A percentile compares a stretch with the other conserved stretches of the same genome.
Conservation (phyloP, 495 filamentous ascomycete genomes). For the Bathelium albidoporum region DNA sequence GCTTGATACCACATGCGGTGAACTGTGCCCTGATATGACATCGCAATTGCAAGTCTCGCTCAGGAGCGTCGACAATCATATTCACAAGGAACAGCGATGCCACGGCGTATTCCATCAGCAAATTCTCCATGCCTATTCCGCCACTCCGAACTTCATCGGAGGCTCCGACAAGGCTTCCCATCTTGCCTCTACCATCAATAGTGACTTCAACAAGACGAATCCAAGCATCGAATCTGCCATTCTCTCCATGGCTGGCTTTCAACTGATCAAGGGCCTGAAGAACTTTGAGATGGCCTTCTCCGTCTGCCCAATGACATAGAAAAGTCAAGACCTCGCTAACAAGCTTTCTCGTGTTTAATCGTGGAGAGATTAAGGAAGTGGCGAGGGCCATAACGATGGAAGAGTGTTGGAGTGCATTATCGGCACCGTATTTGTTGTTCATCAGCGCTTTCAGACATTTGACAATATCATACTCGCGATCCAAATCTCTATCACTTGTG, state of each 20-base stretch:
- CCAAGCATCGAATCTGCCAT: conserved; percentile 95
- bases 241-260: conserved; percentile 82
- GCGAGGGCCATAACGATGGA: conserved; percentile 81
- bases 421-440: conserved; percentile 98
- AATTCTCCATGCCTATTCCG: conserved; percentile 97
- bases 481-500: conserved; percentile 76
- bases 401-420: conserved; percentile 88
- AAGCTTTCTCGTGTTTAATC: conserved; percentile 84
- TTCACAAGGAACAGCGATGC: conserved; percentile 92
- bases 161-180: conserved; percentile 93
- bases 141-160: conserved; percentile 95
- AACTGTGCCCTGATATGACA: conserved; percentile 95
- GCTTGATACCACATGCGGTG: conserved; percentile 88
- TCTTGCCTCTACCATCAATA: conserved; percentile 92
- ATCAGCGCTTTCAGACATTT: conserved; percentile 95
- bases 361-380: conserved; percentile 76
- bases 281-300: conserved; percentile 90
- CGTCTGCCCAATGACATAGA: conserved; percentile 89
- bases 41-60: conserved; percentile 78
- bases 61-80: conserved; percentile 87
- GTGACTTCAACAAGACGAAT: conserved; percentile 98
- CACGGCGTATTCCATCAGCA: conserved; percentile 97
- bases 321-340: conserved; percentile 96
- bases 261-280: conserved; percentile 87
- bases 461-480: conserved; percentile 93